Base-by-base conservation (phyloP, 2,329 filamentous ascomycete genomes). In the Pseudophaeomoniella oleicola region DNA sequence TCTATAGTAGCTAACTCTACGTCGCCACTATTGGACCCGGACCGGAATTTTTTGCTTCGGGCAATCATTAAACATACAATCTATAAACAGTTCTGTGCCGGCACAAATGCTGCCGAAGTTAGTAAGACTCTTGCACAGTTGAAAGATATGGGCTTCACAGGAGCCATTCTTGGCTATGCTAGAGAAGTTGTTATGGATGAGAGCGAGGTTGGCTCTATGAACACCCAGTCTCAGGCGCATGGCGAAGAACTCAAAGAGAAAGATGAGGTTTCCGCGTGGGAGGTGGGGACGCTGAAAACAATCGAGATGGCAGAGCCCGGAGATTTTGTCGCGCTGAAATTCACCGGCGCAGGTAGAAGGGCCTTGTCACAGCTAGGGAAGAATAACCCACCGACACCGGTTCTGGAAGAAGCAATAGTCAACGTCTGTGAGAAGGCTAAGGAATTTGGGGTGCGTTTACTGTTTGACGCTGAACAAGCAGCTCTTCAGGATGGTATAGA, bases 71-170 rank as follows among this genome's bases (percentile, higher is more conserved):
- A 86, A 54, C 72, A 77, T 52, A 92, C 84, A 0, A 86, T 94
- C 49, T 94, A 94, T 55, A 75, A 77, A 16, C 87, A 94, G 50
- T 94, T 93, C 58, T 94, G 87, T 56, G 84, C 83, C 0, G 87
- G 87, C 17, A 81, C 86, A 58, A 80, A 72, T 34, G 65, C 70
- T 0, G 49, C 55, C 2, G 82, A 94, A 56, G 79, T 92, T 2
- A 63, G 66, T 30, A 58, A 54, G 18, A 86, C 80, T 0, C 72
- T 85, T 18, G 52, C 66, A 2, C 63, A 67, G 2, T 65, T 93
- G 6, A 82, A 84, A 55, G 56, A 64, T 19, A 75, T 88, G 32
- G 87, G 87, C 2, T 93, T 84, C 52, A 73, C 72, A 16, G 87
- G 86, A 10, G 81, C 93, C 4, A 85, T 94, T 38, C 66, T 94